These are phyloP conservation scores for Ophiosphaerella korrae DNA, from an alignment of 2,329 filamentous ascomycete species.

Conservation along the genomic window DNA sequence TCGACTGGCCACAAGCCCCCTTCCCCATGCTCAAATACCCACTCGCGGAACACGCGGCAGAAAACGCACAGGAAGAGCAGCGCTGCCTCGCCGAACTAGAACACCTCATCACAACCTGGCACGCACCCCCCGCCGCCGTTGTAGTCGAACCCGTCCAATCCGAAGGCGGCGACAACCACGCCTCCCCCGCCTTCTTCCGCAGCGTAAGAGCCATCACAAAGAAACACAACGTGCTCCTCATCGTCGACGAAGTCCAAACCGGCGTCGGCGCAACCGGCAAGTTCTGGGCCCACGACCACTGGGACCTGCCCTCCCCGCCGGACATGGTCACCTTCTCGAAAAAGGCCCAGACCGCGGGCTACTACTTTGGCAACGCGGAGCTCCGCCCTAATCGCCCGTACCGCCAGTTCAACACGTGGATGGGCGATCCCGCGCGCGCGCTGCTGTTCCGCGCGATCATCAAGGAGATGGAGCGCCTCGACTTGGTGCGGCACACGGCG, in stretches of 20 bases:
- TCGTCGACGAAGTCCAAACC: conserved; percentile 94
- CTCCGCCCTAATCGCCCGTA: conserved; percentile 91
- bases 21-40: conserved; percentile 89
- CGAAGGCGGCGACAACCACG: conserved; percentile 94
- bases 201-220: conserved; percentile 79
- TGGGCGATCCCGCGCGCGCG: conserved; percentile 86
- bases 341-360: conserved; percentile 92
- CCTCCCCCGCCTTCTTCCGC: conserved; percentile 83
- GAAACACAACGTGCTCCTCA: conserved; percentile 78
- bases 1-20: conserved; percentile 90
- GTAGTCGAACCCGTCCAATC: conserved; percentile 91
- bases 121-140: conserved; percentile 78
- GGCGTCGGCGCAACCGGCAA: conserved; percentile 90
- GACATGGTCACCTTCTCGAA: conserved; percentile 97
- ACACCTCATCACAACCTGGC: conserved; percentile 77
- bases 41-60: conserved; percentile 75
- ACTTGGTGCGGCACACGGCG: conserved; percentile 81
- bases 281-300: conserved; percentile 98
- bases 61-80: conserved; percentile 82
- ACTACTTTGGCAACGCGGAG: conserved; percentile 82
- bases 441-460: conserved; percentile 87
- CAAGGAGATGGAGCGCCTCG: conserved; percentile 75
- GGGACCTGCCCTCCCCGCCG: conserved; percentile 77
- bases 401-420: conserved; percentile 97
- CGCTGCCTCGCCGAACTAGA: conserved; percentile 84